phyloP scores from a whole-genome alignment of 2,329 filamentous ascomycete species.

The Bisporella sp. region DNA sequence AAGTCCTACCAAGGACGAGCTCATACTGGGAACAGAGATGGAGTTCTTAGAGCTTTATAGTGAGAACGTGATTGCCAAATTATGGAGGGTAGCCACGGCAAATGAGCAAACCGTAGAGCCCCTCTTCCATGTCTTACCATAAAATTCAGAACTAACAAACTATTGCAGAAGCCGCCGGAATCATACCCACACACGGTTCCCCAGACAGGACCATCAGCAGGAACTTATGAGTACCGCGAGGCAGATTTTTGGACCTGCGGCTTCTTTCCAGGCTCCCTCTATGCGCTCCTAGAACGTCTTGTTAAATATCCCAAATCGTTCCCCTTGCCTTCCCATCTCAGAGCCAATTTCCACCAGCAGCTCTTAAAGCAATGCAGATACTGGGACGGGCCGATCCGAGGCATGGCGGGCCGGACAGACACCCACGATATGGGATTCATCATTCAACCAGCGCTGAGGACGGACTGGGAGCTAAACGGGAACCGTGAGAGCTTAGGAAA shows the following conservation, averaged over 20 bases:
- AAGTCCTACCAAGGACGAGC: no score
- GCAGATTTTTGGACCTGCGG: slow-evolving; percentile 36
- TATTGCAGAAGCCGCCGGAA: slow-evolving; percentile 9
- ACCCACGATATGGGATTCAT: slow-evolving; percentile 42
- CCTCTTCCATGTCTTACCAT: background rate
- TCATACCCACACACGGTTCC: slow-evolving; percentile 29
- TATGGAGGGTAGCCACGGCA: background rate
- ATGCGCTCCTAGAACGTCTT: slow-evolving; percentile 29
- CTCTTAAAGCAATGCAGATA: slow-evolving; percentile 6
- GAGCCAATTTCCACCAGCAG: slow-evolving; percentile 2
- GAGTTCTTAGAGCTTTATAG: background rate
- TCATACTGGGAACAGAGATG: background rate
- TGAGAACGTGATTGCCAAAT: background rate
- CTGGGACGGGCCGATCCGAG: slow-evolving; percentile 11
- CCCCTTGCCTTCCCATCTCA: slow-evolving; percentile 11
- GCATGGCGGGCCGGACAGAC: slow-evolving; percentile 22
- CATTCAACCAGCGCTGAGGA: slow-evolving; percentile 34
- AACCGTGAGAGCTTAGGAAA: slow-evolving; percentile 9
- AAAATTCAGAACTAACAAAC: background rate
- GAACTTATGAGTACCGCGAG: slow-evolving; percentile 25
- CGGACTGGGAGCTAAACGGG: slow-evolving; percentile 16
- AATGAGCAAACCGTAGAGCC: background rate
- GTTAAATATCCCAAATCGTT: slow-evolving; percentile 24
- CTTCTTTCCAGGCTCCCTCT: slow-evolving; percentile 34
- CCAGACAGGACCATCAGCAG: slow-evolving; percentile 20